phyloP scores from a whole-genome alignment of 169 alveolate species.

The Plasmodium cynomolgi region DNA sequence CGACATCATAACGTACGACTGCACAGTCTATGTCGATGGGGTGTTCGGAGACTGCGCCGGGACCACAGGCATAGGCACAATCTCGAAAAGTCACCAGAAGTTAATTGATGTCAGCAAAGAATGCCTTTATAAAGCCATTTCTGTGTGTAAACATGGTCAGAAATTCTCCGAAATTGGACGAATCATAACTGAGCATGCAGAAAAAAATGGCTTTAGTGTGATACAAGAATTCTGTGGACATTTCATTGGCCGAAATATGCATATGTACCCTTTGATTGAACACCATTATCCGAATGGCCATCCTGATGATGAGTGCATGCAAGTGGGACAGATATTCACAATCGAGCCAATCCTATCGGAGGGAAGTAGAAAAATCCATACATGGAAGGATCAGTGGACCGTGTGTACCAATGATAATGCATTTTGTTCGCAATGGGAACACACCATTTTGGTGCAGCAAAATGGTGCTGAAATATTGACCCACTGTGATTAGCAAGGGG shows the following conservation, averaged over 20 bases:
- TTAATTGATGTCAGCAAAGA: conserved; percentile 82
- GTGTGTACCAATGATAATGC: conserved; percentile 90
- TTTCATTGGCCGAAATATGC: conserved; percentile 93
- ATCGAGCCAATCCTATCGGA: conserved; percentile 94
- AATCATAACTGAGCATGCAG: conserved; percentile 86
- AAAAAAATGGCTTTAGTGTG: conserved; percentile 87
- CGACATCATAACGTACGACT: conserved; percentile 93
- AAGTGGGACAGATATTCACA: conserved; percentile 89
- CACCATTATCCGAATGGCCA: conserved; percentile 86
- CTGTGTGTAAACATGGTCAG: conserved; percentile 91
- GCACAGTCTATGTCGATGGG: conserved; percentile 91
- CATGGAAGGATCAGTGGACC: conserved; percentile 95
- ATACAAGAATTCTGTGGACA: conserved; percentile 93
- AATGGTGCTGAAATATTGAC: conserved; percentile 92
- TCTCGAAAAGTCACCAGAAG: conserved; percentile 70
- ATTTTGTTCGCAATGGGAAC: conserved; percentile 93
- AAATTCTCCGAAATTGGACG: conserved; percentile 89
- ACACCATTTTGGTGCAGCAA: conserved; percentile 90
- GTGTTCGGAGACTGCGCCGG: conserved; percentile 91
- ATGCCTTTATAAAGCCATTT: conserved; percentile 89
- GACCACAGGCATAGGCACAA: conserved; percentile 79
- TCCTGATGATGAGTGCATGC: conserved; percentile 78
- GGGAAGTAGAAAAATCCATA: conserved; percentile 83
- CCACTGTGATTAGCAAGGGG: conserved; percentile 7
- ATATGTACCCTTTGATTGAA: conserved; percentile 92